Conservation (phyloP, 2,329 filamentous ascomycete species). For the Stylonectria norvegica region DNA sequence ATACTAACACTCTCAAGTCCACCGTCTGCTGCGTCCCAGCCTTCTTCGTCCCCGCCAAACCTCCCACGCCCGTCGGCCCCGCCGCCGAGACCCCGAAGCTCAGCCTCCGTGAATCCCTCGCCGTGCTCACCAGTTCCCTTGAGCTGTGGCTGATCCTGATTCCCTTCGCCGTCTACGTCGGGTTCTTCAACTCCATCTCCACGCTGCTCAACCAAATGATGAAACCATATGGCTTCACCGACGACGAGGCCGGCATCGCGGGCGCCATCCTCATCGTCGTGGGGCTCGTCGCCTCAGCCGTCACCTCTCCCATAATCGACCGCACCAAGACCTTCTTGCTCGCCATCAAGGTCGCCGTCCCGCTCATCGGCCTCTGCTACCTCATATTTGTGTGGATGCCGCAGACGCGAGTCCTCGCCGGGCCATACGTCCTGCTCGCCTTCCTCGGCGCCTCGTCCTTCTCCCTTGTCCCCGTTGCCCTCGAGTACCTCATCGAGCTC, state of each 20-base stretch:
- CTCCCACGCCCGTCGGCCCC: slow-evolving; percentile 73
- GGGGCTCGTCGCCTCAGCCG: slow-evolving; percentile 72
- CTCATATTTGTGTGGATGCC: slow-evolving; percentile 78
- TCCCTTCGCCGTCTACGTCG: slow-evolving; percentile 82
- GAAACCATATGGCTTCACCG: slow-evolving; percentile 76
- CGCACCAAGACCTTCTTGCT: slow-evolving; percentile 75
- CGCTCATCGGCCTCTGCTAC: slow-evolving; percentile 69
- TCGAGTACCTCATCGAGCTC: slow-evolving; percentile 85
- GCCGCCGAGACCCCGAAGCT: slow-evolving; percentile 60
- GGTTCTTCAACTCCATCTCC: slow-evolving; percentile 89
- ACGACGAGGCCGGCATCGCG: slow-evolving; percentile 83
- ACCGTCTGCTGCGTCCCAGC: slow-evolving; percentile 62
- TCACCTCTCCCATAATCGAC: slow-evolving; percentile 79
- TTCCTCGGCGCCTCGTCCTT: slow-evolving; percentile 79
- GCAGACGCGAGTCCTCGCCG: slow-evolving; percentile 55
- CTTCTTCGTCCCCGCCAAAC: slow-evolving; percentile 73
- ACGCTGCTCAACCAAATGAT: slow-evolving; percentile 89
- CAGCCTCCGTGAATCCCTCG: slow-evolving; percentile 47
- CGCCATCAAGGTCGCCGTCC: slow-evolving; percentile 70
- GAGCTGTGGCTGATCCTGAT: slow-evolving; percentile 79
- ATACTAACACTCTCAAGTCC: slow-evolving; percentile 28
- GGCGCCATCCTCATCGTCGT: slow-evolving; percentile 87
- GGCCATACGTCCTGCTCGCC: slow-evolving; percentile 72
- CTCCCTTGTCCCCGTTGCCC: slow-evolving; percentile 73
- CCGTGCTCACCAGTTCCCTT: slow-evolving; percentile 52